A percentile compares a stretch with the other conserved stretches of the same genome.
Conservation (phyloP, 1,284 basidiomycete genomes). For the Pholiota adiposa region DNA sequence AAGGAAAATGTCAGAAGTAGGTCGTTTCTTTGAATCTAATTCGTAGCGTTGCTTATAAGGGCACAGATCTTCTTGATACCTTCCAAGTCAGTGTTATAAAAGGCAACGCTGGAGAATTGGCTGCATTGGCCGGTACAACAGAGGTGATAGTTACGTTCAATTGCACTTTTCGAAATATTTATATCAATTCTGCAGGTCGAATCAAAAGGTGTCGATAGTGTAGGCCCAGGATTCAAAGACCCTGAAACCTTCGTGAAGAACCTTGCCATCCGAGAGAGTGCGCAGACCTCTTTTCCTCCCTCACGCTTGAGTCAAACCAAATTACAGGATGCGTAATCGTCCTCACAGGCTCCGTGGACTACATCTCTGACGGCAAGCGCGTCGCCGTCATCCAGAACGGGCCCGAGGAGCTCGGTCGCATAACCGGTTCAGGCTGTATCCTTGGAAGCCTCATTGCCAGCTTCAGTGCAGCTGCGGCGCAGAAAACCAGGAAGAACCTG, state of each 20-base stretch:
- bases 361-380: constrained; percentile 81
- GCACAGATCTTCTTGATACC: constrained; percentile 71
- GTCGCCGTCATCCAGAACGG: constrained; percentile 82
- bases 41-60: constrained; percentile 2
- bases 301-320: background rate
- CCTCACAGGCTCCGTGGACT: constrained; percentile 85
- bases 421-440: constrained; percentile 93
- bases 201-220: constrained; percentile 89
- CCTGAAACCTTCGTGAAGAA: constrained; percentile 72
- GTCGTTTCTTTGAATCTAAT: constrained; percentile 10
- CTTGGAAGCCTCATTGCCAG: constrained; percentile 79
- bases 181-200: constrained; percentile 52
- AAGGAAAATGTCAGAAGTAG: constrained; percentile 58
- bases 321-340: constrained; percentile 77
- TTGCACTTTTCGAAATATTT: background rate
- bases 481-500: constrained; percentile 23
- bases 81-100: constrained; percentile 95
- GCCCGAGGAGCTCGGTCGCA: constrained; percentile 72
- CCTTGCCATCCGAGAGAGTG: constrained; percentile 81
- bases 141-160: constrained; percentile 52
- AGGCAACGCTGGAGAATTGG: constrained; percentile 94
- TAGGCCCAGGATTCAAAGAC: constrained; percentile 77
- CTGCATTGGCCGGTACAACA: constrained; percentile 70
- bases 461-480: constrained; percentile 76
- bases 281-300: background rate